Evolutionary conservation across 2,329 filamentous ascomycete species (phyloP), one percentile per base, ranked within the genome.

Genomic region (Dactylonectria estremocensis): DNA sequence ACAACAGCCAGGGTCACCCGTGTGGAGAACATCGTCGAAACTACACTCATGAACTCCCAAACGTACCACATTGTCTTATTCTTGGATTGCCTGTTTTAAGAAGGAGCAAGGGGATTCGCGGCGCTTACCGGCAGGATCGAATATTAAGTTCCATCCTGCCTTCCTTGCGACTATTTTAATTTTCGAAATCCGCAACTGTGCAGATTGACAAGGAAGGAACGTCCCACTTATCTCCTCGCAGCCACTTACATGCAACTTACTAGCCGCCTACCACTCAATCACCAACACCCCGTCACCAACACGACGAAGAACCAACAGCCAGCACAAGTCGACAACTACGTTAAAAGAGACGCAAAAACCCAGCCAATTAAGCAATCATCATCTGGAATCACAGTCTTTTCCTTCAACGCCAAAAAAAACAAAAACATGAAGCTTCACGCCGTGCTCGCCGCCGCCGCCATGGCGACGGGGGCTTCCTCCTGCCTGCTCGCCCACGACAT

Each of bases 401-500:
- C n/a, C 33, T 49, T 22, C 11, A 45, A 35, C 28, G 16, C 61
- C 50, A 64, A 49, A 28, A 28, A 28, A 28, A 54, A 64, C 52
- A 28, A 28, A 54, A 64, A 49, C 55, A 81, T 80, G 79, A 81
- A 79, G 75, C 57, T 76, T 54, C 61, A 57, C 20, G 62, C 72
- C 33, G 10, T 70, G 9, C 22, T 75, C 31, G 66, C 73, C n/a
- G 64, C 68, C 40, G 69, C 78, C 40, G 69, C 70, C n/a, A 65
- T 74, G 3, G 40, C 16, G 14, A n/a, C 40, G 8, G 40, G 40
- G 2, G 40, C 16, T 35, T 72, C 73, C n/a, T 72, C 75, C 31
- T 78, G 86, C 64, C 80, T 84, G 14, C 76, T 83, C 49, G 78
- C 80, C 13, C 78, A 80, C 45, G 83, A 84, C 65, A 69, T 72